Evolutionary conservation across 495 filamentous ascomycete genomes (phyloP), one percentile per base, ranked within the genome.

Genomic region (Talaromyces borbonicus): DNA sequence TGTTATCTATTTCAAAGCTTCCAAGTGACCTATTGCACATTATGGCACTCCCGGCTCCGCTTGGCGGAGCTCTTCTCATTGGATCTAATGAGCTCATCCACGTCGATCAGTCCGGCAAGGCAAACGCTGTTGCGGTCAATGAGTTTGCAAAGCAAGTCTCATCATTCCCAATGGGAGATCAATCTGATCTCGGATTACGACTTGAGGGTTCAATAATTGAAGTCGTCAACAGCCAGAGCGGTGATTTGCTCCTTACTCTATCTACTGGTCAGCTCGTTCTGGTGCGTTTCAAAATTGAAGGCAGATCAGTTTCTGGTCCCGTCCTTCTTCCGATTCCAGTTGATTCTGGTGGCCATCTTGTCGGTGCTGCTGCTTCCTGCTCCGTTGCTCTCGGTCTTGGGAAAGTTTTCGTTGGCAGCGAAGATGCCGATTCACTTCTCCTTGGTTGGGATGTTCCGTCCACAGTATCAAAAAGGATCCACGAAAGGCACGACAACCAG

Each of bases 61-160:
- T 97, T 35, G 92, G 92, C 41, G 92, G 92, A 19, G 82, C 87
- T 24, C 65, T 98, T 19, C 74, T 98, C 26, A 68, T 98, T 32
- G 93, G 92, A 6, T 73, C 73, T 9, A 96, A 97, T 59, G 85
- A 95, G 56, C 62, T 98, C 48, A 85, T 98, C 46, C 93, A 98
- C 63, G 82, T 98, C 49, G 92, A 97, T 58, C 93, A 97, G 69
- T 83, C 85, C 9, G 92, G 92, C 4, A 96, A 93, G 63, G 78
- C 87, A 11, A 95, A 83, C 56, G 92, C 87, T 8, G 84, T 97
- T 30, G 90, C 82, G n/a, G 87, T 97, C 53, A 98, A 98, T 55
- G 79, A 82, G 20, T 93, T 94, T 63, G 79, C 87, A 8, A 84
- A 80, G 54, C 72, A 82, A 46, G 71, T 75, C 37, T 96, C 90